These are phyloP conservation scores for Hypoxylon sp. DNA, from an alignment of 2,329 filamentous ascomycete genomes.

Conservation along the genomic window DNA sequence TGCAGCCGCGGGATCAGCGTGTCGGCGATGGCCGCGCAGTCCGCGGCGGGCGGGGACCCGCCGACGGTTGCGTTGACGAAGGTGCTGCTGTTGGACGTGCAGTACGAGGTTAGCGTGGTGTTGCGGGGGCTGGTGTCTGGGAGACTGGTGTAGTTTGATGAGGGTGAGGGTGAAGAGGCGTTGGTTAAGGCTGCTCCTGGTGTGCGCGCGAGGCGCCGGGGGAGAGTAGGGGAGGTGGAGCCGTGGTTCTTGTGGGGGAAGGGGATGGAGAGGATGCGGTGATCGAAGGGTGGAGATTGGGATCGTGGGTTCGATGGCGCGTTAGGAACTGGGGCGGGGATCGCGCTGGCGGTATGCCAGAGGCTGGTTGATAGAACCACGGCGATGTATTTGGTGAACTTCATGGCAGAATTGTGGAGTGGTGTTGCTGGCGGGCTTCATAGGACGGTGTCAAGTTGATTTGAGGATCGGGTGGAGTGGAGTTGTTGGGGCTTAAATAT, in stretches of 20 bases:
- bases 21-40: slow-evolving; percentile 28
- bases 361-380: slow-evolving; percentile 15
- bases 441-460: background rate
- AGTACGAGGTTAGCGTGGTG: slow-evolving; percentile 1
- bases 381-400: slow-evolving; percentile 1
- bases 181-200: background rate
- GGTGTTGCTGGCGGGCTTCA: background rate
- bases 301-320: background rate
- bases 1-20: background rate
- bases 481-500: background rate
- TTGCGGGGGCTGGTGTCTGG: background rate
- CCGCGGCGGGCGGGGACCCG: slow-evolving; percentile 14
- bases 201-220: background rate
- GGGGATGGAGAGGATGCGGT: background rate
- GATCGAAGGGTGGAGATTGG: background rate
- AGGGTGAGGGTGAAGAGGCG: background rate
- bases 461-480: background rate
- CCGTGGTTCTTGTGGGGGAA: background rate
- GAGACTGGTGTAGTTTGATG: background rate
- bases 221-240: background rate
- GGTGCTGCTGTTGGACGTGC: slow-evolving; percentile 8
- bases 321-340: background rate
- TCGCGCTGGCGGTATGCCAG: slow-evolving; percentile 21
- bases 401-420: slow-evolving; percentile 11
- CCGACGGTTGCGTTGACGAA: slow-evolving; percentile 24